Percentiles rank a stretch among this genome's conserved stretches.
Conservation (phyloP, 2,329 filamentous ascomycete genomes). For the Basipetospora chlamydospora region DNA sequence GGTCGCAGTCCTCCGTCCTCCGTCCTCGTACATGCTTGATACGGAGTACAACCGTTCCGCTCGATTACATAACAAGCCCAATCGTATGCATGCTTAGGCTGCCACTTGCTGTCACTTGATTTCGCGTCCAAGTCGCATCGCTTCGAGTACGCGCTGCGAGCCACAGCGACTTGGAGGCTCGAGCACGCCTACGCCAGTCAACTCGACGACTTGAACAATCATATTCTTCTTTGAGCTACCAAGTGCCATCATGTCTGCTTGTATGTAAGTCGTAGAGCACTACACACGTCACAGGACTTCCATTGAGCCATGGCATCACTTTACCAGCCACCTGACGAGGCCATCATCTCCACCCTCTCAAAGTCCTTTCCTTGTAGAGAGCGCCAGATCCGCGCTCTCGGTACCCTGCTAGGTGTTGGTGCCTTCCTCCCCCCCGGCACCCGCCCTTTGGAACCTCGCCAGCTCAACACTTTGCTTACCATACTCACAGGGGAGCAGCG, state of each 20-base stretch:
- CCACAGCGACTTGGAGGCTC: too few relatives aligned
- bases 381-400: slow-evolving; percentile 41
- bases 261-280: too few relatives aligned
- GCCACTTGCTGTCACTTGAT: not conserved
- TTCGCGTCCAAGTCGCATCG: not conserved
- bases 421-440: not conserved
- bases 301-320: slow-evolving; percentile 12
- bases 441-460: not conserved
- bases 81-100: too few relatives aligned
- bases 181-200: too few relatives aligned
- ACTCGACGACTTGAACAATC: not conserved
- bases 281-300: too few relatives aligned
- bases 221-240: not conserved
- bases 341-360: slow-evolving; percentile 28
- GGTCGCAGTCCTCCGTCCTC: too few relatives aligned
- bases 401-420: slow-evolving; percentile 37
- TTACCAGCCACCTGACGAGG: slow-evolving; percentile 39
- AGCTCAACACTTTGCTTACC: not conserved
- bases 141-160: too few relatives aligned
- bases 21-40: too few relatives aligned
- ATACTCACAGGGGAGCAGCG: slow-evolving; percentile 40
- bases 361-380: slow-evolving; percentile 42
- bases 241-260: too few relatives aligned
- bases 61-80: too few relatives aligned
- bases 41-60: too few relatives aligned